Base-by-base conservation (phyloP, 179 eudicot genomes). In the Camellia oleifera region DNA sequence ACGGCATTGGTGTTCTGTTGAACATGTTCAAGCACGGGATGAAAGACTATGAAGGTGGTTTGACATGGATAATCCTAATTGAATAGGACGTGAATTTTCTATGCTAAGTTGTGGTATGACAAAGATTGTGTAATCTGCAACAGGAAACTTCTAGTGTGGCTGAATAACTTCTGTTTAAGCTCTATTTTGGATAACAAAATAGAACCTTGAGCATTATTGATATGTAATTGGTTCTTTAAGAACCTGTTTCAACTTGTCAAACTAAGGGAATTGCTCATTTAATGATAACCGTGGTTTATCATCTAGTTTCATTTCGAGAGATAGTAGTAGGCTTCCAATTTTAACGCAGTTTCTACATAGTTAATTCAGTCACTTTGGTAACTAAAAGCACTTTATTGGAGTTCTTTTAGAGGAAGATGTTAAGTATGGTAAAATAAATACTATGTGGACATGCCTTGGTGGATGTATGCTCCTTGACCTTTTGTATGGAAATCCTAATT, bases 261-360 rank as follows among this genome's bases (percentile, higher is more conserved):
- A 42, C 17, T 48, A 26, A 40, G n/a, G 70, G 71, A 67, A 42
- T 67, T 67, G 71, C n/a, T 67, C 70, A 66, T 32, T 26, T 66
- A 32, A 32, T 32, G 70, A 65, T 13, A 32, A 66, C 46, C 13
- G 40, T 44, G 26, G 3, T 32, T 32, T 0, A 32, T 32, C 40
- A 32, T 32, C 40, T 32, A 32, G 40, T 32, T 32, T 32, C 40
- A 32, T 32, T 32, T 32, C 2, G 40, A 32, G 40, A 32, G 40
- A 32, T 32, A 32, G 40, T 32, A 32, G 40, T 32, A 32, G 40
- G 40, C 40, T 32, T 32, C 40, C 40, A 32, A 32, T 32, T 32
- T 32, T 32, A 32, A 32, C 40, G 40, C 40, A 32, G 2, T 32
- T 32, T 32, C 40, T 32, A 32, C 40, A 1, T 32, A 1, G 40